Evolutionary conservation across 352 stramenopile species (phyloP), one percentile per base, ranked within the genome.

Genomic region (Thraustotheca clavata): DNA sequence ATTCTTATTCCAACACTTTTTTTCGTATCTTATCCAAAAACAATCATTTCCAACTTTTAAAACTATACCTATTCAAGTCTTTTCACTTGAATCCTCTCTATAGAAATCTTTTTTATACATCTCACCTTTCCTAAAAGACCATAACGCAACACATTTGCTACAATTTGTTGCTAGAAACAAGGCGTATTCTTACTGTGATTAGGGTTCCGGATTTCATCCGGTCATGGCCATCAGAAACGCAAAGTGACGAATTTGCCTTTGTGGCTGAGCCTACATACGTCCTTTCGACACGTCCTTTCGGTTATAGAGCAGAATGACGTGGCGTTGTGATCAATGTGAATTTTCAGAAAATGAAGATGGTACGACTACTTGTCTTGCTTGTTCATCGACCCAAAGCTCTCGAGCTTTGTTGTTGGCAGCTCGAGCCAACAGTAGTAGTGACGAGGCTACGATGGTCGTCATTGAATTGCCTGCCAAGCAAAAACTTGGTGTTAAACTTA

Each of bases 401-500:
- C 29, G 29, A 6, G 27, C 29, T 6, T 59, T 26, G 5, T 52
- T 49, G 22, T 34, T 22, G 8, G 60, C 33, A 35, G 20, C 47
- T 11, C 27, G 38, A 5, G 35, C 20, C 43, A 27, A 49, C 24
- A 18, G 39, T 7, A 31, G 59, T n/a, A 49, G 59, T 16, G 40
- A 49, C 20, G 46, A 34, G n/a, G 71, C 67, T n/a, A 69, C 78
- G 39, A 79, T 89, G 2, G 71, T 92, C 11, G 77, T 91, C 20
- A 91, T 93, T 40, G 84, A 90, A 59, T 67, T 93, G 31, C 84
- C 81, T 9, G 74, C 84, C 24, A 93, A 93, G 70, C 80, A 91
- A 59, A 93, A 91, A 63, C 80, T 93, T 29, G 84, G 81, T 39
- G 84, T 93, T 38, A 91, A 91, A 70, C 82, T 90, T 59, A 88